These are phyloP conservation scores for Pestalotiopsis sp. DNA, from an alignment of 2,329 filamentous ascomycete species.

Conservation along the genomic window DNA sequence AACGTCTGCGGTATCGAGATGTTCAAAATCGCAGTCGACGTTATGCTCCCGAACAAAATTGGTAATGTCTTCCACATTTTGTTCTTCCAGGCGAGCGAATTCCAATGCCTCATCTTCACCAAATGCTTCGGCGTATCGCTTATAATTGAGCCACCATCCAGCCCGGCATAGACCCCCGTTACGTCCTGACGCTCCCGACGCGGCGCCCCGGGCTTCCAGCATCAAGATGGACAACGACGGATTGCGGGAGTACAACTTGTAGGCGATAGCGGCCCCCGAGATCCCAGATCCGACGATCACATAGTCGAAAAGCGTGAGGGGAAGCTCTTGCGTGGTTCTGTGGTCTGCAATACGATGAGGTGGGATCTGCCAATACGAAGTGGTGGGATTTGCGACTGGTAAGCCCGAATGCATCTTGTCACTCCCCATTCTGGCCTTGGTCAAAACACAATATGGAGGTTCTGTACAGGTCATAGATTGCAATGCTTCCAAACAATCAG, in stretches of 20 bases:
- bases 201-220: conserved; percentile 36
- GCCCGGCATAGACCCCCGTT: conserved; percentile 39
- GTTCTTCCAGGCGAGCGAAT: conserved; percentile 24
- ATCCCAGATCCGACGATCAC: conserved; percentile 15
- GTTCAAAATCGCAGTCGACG: conserved; percentile 22
- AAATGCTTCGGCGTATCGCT: conserved; percentile 17
- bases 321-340: conserved; percentile 25
- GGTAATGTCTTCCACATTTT: conserved; percentile 22
- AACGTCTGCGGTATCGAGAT: conserved; percentile 25
- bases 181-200: conserved; percentile 37
- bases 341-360: conserved; percentile 32
- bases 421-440: conserved; percentile 5
- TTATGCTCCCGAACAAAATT: conserved; percentile 20
- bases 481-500: not conserved
- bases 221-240: conserved; percentile 29
- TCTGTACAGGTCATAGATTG: not conserved
- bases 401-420: conserved; percentile 21
- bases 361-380: conserved; percentile 36
- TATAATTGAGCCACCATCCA: conserved; percentile 27
- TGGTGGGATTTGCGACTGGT: conserved; percentile 31
- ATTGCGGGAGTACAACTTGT: conserved; percentile 21
- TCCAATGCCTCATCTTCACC: conserved; percentile 28
- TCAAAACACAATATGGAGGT: not conserved
- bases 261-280: conserved; percentile 11
- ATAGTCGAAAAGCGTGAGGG: conserved; percentile 1